phyloP scores from a whole-genome alignment of 164 flowering plant genomes.

The Annona cherimola region DNA sequence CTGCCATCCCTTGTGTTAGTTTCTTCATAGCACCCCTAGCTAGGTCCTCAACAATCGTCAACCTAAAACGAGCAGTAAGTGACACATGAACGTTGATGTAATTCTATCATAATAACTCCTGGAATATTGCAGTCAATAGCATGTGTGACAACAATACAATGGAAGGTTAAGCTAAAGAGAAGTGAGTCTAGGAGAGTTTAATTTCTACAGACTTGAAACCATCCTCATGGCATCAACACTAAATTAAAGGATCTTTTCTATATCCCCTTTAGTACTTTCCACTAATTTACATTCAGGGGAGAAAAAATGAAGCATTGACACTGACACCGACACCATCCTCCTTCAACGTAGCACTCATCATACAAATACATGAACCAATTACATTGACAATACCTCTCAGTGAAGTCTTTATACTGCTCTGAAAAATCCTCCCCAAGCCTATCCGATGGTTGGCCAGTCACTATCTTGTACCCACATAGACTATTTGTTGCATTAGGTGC shows the following conservation, averaged over 20 bases:
- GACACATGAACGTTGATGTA: constrained; percentile 4
- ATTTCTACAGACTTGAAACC: background rate
- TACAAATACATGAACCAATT: background rate
- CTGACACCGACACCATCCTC: no score
- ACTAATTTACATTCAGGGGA: background rate
- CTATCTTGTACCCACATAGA: constrained; percentile 93
- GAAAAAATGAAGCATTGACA: background rate
- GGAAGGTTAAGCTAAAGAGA: no score
- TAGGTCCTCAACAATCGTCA: constrained; percentile 74
- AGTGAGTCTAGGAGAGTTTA: background rate
- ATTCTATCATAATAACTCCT: background rate
- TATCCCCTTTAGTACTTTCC: background rate
- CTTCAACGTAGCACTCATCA: no score
- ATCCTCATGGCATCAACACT: background rate
- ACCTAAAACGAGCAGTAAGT: constrained; percentile 45
- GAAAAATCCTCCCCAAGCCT: constrained; percentile 99
- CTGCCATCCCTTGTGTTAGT: constrained; percentile 85
- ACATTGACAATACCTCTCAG: constrained; percentile 55
- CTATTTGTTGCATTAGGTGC: constrained; percentile 97
- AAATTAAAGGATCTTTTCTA: background rate
- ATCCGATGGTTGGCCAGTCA: constrained; percentile 98
- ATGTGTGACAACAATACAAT: background rate
- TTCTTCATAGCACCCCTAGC: constrained; percentile 75
- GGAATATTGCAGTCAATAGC: background rate
- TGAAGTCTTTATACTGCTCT: constrained; percentile 70